Base-by-base conservation (phyloP, 2,329 filamentous ascomycete species). In the Neofusicoccum laricinum region DNA sequence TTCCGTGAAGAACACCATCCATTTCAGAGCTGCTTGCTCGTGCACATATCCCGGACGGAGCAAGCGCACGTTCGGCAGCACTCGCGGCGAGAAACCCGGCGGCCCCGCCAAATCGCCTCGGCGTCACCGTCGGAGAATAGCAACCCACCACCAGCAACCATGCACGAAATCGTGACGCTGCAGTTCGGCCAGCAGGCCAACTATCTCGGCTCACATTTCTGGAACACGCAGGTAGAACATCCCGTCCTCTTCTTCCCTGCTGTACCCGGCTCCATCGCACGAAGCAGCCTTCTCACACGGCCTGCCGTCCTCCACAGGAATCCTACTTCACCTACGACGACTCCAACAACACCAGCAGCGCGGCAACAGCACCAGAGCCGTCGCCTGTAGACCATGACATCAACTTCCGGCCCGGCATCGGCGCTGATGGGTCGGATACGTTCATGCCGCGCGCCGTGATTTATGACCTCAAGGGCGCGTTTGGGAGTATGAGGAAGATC, bases 151-250 rank as follows among this genome's bases (percentile, higher is more conserved):
- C 15, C 49, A 14, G 17, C 59, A 59, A 36, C 43, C 30, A 98
- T 99, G 95, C 92, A 93, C 78, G 95, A 99, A 79, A 92, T 98
- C 67, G 84, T 99, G 67, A 97, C 94, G 0, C 82, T 99, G 50
- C 95, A 99, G 82, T 88, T 98, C 66, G 95, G 95, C 48, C 90
- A 96, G 75, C 88, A 91, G 74, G 93, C 91, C 76, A 99, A 99
- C 77, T 96, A 97, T 72, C 81, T 96, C 21, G 93, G 90, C 34
- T 96, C 93, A 0, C 95, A 99, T 80, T 99, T 97, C 77, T 99
- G 95, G 95, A 99, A 99, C 72, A 84, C 91, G 5, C 94, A 97
- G 82, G 91, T 92, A 76, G n/a, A 41, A 12, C 11, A 17, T 14
- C 4, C 15, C 2, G 14, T 36, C 8, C n/a, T 30, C 12, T 19